These are phyloP conservation scores for Salicornia ramosissima DNA, from an alignment of 148 eudicot species.

Conservation along the genomic window DNA sequence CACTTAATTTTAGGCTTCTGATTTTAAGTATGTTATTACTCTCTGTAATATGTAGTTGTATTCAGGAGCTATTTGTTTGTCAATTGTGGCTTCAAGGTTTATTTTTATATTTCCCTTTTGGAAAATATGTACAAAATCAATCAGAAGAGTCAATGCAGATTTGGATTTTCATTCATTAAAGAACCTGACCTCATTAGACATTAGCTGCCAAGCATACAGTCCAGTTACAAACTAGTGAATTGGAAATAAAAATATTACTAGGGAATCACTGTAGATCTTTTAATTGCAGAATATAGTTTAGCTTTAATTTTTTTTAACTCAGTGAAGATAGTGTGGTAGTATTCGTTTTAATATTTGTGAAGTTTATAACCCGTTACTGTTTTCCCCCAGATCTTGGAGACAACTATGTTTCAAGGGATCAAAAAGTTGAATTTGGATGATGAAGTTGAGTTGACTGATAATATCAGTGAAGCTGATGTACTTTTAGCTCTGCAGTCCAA, in stretches of 20 bases:
- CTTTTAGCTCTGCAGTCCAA: constrained; percentile 77
- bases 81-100: no score
- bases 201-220: constrained; percentile 2
- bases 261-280: constrained; percentile 1
- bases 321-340: background rate
- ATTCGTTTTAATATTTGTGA: background rate
- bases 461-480: constrained; percentile 85
- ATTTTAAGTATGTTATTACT: background rate
- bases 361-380: constrained; percentile 25
- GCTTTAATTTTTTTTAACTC: background rate
- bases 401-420: constrained; percentile 71
- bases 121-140: background rate
- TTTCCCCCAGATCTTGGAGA: constrained; percentile 70
- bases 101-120: no score
- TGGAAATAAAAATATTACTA: background rate
- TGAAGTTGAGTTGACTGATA: constrained; percentile 65
- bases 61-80: no score
- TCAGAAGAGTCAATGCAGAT: background rate
- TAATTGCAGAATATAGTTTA: background rate
- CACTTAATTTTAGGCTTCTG: background rate
- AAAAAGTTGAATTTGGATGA: constrained; percentile 60
- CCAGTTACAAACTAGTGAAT: background rate
- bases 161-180: constrained; percentile 3
- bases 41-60: no score
- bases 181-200: background rate